Base-by-base conservation (phyloP, 495 filamentous ascomycete species). In the Stereocaulon alpinum region DNA sequence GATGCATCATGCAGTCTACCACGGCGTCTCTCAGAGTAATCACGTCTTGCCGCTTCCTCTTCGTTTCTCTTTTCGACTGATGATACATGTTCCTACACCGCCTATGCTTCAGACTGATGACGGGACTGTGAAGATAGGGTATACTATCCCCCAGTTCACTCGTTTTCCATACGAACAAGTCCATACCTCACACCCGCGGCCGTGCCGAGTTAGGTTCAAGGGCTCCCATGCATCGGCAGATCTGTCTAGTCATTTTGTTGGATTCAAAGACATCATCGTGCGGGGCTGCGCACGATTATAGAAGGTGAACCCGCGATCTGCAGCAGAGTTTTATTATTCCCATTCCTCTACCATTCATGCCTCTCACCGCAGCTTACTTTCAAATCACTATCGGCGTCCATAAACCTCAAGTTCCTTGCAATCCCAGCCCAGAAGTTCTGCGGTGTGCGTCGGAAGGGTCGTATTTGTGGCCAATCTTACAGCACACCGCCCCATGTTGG, bases 271-370 rank as follows among this genome's bases (percentile, higher is more conserved):
- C 14, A 50, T 50, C 47, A 30, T 32, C 30, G 14, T n/a, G 12
- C 30, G 49, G n/a, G 30, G 49, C n/a, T 37, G 9, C 34, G 12
- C 18, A 30, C 27, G 12, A 7, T 50, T 50, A 18, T 52, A 52
- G 49, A 52, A 52, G 27, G 29, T 52, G 24, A 37, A 52, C 17
- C 49, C 49, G 30, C 49, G 49, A 52, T 52, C 49, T 52, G 18
- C 49, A 37, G 34, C 1, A 52, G 11, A 30, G 17, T 37, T 32
- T 37, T 11, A 17, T 52, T 52, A 12, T 34, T 52, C 4, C 29
- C 30, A 12, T 18, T 29, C 6, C 49, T 52, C 49, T 12, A 52
- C 18, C 27, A n/a, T 52, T 7, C 29, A n/a, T 52, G 27, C 34
- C 20, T 34, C 30, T 52, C 1, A 37, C 32, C 34, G 49, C 49